A percentile compares a stretch with the other conserved stretches of the same genome.
Evolutionary conservation across 192 early-diverging fungal species (phyloP).

Genomic region (Linnemannia hyalina): DNA sequence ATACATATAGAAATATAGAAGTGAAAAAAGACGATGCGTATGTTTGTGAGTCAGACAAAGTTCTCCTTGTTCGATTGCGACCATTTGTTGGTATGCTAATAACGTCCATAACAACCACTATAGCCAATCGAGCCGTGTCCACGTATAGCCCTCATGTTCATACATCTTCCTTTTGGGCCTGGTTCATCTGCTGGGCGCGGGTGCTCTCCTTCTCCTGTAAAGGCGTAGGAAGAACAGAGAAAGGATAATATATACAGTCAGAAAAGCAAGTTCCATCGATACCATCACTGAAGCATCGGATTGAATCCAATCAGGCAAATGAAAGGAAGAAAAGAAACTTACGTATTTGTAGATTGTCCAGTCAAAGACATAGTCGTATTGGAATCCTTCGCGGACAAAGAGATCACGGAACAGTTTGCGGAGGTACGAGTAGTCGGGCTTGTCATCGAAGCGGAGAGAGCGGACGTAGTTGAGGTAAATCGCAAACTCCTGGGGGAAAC

Average conservation of each 20-base stretch:
- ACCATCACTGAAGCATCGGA: background rate
- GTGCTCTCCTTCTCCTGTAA: slow-evolving; percentile 50
- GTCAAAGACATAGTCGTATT: slow-evolving; percentile 93
- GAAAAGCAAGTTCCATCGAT: background rate
- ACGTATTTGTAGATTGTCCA: slow-evolving; percentile 86
- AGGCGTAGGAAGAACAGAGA: background rate
- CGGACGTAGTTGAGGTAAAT: slow-evolving; percentile 91
- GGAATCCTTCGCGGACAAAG: slow-evolving; percentile 84
- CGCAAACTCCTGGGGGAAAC: slow-evolving; percentile 88
- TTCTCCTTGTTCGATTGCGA: background rate
- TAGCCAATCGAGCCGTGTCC: background rate
- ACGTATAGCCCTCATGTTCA: background rate
- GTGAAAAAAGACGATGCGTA: background rate
- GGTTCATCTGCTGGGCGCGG: slow-evolving; percentile 42
- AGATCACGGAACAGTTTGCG: slow-evolving; percentile 88
- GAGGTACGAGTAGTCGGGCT: slow-evolving; percentile 93
- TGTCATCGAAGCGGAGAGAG: slow-evolving; percentile 89
- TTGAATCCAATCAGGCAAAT: background rate
- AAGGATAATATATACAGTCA: background rate
- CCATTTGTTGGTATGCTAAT: slow-evolving; percentile 5
- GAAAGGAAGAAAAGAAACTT: slow-evolving; percentile 15
- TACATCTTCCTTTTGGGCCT: slow-evolving; percentile 13
- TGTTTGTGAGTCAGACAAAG: slow-evolving; percentile 9
- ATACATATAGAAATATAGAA: background rate
- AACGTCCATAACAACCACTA: slow-evolving; percentile 3